A percentile compares a stretch with the other conserved stretches of the same genome.
phyloP scores from a whole-genome alignment of 2,329 filamentous ascomycete species.

The Colletotrichum australisinense region DNA sequence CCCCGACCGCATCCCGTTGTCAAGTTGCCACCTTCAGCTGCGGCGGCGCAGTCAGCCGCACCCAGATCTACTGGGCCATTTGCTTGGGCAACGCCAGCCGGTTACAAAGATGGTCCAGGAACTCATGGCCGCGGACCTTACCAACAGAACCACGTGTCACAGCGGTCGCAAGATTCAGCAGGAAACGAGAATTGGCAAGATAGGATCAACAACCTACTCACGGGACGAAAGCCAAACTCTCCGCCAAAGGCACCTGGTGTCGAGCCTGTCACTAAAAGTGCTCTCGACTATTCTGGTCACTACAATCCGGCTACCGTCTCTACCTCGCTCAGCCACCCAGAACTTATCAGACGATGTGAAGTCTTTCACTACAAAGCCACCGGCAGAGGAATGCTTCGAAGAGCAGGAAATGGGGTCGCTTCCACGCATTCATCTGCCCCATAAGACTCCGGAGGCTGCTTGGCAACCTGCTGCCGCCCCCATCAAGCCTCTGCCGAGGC shows the following conservation, averaged over 20 bases:
- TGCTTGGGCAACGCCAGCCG: conserved; percentile 49
- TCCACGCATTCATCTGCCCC: conserved; percentile 77
- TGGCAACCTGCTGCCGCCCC: conserved; percentile 70
- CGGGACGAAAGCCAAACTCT: conserved; percentile 70
- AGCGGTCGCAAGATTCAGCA: conserved; percentile 47
- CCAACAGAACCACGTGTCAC: conserved; percentile 36
- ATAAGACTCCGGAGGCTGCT: conserved; percentile 68
- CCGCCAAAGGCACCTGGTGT: conserved; percentile 70
- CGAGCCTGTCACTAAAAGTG: conserved; percentile 75
- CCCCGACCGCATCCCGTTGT: conserved; percentile 81
- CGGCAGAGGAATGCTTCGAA: conserved; percentile 84
- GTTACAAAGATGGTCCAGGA: conserved; percentile 44
- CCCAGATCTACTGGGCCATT: conserved; percentile 42
- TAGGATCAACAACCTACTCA: conserved; percentile 83
- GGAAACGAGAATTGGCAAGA: conserved; percentile 76
- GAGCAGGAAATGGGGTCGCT: conserved; percentile 84
- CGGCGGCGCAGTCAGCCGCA: conserved; percentile 49
- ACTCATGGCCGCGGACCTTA: conserved; percentile 10
- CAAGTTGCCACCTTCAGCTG: conserved; percentile 75
- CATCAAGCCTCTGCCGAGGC: conserved; percentile 65
- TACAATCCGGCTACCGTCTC: conserved; percentile 72
- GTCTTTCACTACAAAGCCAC: conserved; percentile 70
- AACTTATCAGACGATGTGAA: conserved; percentile 14
- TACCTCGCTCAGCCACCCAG: conserved; percentile 55
- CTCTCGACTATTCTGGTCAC: conserved; percentile 66